phyloP scores from a whole-genome alignment of 2,329 filamentous ascomycete genomes.

The Fusarium keratoplasticum region DNA sequence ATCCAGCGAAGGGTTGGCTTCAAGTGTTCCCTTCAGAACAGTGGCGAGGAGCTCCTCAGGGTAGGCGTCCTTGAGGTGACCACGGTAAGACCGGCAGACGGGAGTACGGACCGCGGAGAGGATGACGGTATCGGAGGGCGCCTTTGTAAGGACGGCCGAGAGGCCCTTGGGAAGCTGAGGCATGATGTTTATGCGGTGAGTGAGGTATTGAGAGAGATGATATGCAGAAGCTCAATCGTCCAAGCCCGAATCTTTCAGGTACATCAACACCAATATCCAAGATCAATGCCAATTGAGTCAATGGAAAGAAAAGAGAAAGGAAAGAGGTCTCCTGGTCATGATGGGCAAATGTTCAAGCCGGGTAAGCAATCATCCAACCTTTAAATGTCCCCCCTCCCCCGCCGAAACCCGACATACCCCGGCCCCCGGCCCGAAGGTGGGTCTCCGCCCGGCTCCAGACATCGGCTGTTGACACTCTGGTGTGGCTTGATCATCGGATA shows the following conservation, averaged over 20 bases:
- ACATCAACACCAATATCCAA: background rate
- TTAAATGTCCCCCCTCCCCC: constrained; percentile 16
- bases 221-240: background rate
- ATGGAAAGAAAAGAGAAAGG: background rate
- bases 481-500: constrained; percentile 31
- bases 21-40: constrained; percentile 61
- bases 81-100: constrained; percentile 85
- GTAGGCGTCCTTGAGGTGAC: constrained; percentile 86
- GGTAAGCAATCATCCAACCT: constrained; percentile 40
- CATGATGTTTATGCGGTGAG: constrained; percentile 20
- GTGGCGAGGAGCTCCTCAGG: constrained; percentile 86
- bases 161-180: constrained; percentile 63
- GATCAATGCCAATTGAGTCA: constrained; percentile 7
- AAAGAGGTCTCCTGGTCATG: constrained; percentile 2
- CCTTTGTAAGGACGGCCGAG: constrained; percentile 80
- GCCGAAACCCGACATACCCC: constrained; percentile 34
- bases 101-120: constrained; percentile 92
- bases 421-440: constrained; percentile 34
- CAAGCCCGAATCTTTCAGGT: background rate
- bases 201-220: background rate
- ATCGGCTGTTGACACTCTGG: constrained; percentile 36
- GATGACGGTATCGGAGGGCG: constrained; percentile 85
- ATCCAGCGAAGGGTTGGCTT: constrained; percentile 78
- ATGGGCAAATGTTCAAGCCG: constrained; percentile 21
- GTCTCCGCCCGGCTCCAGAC: constrained; percentile 36